Evolutionary conservation across 257 asterid species (phyloP), one percentile per base, ranked within the genome.

Genomic region (Solanum ossicruentum): DNA sequence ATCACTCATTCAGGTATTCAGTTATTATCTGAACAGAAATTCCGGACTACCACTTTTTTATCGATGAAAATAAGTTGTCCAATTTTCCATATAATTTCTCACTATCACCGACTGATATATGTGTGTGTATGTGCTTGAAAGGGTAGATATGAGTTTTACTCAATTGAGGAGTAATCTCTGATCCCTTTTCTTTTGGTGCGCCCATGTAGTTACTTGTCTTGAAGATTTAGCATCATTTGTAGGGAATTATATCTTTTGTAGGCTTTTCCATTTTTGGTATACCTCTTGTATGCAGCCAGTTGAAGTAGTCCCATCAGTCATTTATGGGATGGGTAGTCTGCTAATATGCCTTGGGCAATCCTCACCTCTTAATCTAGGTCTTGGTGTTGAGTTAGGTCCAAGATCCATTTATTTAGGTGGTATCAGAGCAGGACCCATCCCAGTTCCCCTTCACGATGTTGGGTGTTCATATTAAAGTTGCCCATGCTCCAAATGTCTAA

Each of bases 1-100:
- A 88, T 97, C 99, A 79, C 93, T 97, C 71, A 93, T 97, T 85
- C 96, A 95, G 97, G 99, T 95, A 90, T 54, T 77, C 66, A 77
- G 26, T 28, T 78, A 78, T 52, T 78, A 21, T 52, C 65, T 16
- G 83, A 23, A 51, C 63, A 77, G 63, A 51, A 78, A 4, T 52
- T 52, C 52, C 7, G 17, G n/a, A 54, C 65, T 10, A 17, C 83
- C 65, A 9, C 23, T 17, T 52, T 75, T 75, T 78, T 52, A 78
- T 26, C 16, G 17, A 52, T 52, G 65, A 16, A 28, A 52, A 28
- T 36, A 47, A 26, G 49, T 16, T 26, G 65, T 16, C 47, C 83
- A 52, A 78, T 52, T 78, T 16, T 10, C 28, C 82, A 8, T 26
- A 7, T 77, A 26, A 23, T 77, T 75, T 77, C 63, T 77, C 39